Base-by-base conservation (phyloP, 768 basidiomycete species). In the Termitomyces sp. region DNA sequence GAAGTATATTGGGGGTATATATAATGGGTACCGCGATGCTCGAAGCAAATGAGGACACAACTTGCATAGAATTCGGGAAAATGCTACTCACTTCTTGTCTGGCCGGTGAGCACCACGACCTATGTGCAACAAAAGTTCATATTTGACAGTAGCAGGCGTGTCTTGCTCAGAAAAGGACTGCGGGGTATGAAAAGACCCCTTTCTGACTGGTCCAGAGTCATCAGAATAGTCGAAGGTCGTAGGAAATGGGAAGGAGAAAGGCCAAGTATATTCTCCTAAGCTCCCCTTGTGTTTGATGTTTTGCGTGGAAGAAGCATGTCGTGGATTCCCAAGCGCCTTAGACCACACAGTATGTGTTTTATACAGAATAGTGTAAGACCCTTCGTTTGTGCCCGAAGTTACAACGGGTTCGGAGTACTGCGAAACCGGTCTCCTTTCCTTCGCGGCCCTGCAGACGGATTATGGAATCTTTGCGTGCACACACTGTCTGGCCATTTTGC, bases 221-320 rank as follows among this genome's bases (percentile, higher is more conserved):
- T 60, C 58, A 0, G 60, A 47, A 19, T 70, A 50, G 12, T 60
- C 59, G 8, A 69, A 65, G 38, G 67, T 64, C 15, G 62, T 64
- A 12, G 76, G 75, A 58, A 76, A 70, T 3, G 68, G 57, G 53
- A 77, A 69, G 4, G 71, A 69, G 54, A 76, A 75, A 6, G 73
- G 70, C 71, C 73, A 75, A 0, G 60, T 62, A 51, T 74, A 74
- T 26, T 64, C 61, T 21, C 76, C 75, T 21, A 57, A 28, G 21
- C 56, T 57, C 35, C 66, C 58, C 30, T 54, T 42, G 22, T 59
- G 49, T 58, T 63, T 51, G 21, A 52, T 22, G 52, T 44, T 37
- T 38, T 43, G 46, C 40, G 57, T 53, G 47, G 42, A 58, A 19
- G 58, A 58, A 15, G 62, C 56, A 4, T 62, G 49, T 11, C 66